Percentiles rank a stretch among this genome's conserved stretches.
Evolutionary conservation across 176 grass and related monocot species (phyloP).

Genomic region (Zoysia pacifica): DNA sequence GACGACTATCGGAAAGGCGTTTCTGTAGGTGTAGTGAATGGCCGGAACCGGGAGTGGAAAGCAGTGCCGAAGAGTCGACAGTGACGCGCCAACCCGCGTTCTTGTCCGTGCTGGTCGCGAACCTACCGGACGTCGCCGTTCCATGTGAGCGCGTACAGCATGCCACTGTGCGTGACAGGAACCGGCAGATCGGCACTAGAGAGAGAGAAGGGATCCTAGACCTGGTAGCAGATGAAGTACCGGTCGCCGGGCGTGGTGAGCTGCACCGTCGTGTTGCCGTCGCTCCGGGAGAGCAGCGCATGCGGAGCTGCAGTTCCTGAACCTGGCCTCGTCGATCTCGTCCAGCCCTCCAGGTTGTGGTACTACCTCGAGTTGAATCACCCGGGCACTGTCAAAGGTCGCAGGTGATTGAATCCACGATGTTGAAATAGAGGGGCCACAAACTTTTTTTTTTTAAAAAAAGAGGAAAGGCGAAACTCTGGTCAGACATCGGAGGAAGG

Average conservation of each 20-base stretch:
- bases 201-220: background rate
- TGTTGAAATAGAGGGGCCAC: no score
- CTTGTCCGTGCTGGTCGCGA: background rate
- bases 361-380: no score
- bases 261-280: constrained; percentile 71
- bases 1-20: background rate
- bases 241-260: constrained; percentile 54
- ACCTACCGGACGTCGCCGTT: background rate
- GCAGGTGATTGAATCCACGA: no score
- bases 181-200: background rate
- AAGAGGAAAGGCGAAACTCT: no score
- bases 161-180: background rate
- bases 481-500: no score
- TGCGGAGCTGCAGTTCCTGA: no score
- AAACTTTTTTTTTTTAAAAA: no score
- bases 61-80: background rate
- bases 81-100: background rate
- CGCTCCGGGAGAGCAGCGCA: constrained; percentile 32
- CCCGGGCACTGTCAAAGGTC: no score
- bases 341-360: no score
- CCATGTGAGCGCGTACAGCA: constrained; percentile 9
- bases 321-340: no score
- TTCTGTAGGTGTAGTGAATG: background rate
- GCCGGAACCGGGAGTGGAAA: background rate
- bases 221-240: constrained; percentile 10